Evolutionary conservation across 352 stramenopile species (phyloP), one percentile per base, ranked within the genome.

Genomic region (Peronospora belbahrii): DNA sequence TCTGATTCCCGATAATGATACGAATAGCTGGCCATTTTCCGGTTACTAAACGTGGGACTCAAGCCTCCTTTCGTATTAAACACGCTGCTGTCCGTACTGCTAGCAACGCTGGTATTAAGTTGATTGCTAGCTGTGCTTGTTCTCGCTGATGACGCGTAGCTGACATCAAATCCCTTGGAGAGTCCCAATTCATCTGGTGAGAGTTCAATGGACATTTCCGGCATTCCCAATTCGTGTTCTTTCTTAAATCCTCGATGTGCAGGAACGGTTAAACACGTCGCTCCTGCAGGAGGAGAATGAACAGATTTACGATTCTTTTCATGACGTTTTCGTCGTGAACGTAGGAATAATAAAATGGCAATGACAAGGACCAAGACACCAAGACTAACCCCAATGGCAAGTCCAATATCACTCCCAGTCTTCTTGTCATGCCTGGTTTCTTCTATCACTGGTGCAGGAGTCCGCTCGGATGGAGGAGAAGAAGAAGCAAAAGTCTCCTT

Each of bases 131-230:
- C 47, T 0, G 42, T 22, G 15, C 52, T 62, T 13, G 64, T 69
- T 7, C 59, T 37, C 11, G 54, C 33, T 0, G 65, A 74, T 23
- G 59, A 70, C 20, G 41, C 54, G 28, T 44, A 64, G 32, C 59
- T 68, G 40, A 54, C 31, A 36, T 62, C 50, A 34, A 69, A 46
- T 9, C 56, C 49, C 35, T 65, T 67, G 20, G 48, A 57, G 18
- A 60, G 40, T 17, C 64, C 56, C 24, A 67, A 42, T 3, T 74
- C 43, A 25, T 52, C 50, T 0, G 47, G 56, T 4, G 65, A 46
- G 19, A 74, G 51, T 28, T 74, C 65, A 17, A 74, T 74, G 15
- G 65, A 74, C 53, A 69, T 67, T 30, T 74, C 57, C 0, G 65
- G 52, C 25, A 69, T 42, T 1, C 65, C 65, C 1, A 74, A 53